Evolutionary conservation across 345 rosid genomes (phyloP).

Genomic region (Eucalyptus shirleyi): DNA sequence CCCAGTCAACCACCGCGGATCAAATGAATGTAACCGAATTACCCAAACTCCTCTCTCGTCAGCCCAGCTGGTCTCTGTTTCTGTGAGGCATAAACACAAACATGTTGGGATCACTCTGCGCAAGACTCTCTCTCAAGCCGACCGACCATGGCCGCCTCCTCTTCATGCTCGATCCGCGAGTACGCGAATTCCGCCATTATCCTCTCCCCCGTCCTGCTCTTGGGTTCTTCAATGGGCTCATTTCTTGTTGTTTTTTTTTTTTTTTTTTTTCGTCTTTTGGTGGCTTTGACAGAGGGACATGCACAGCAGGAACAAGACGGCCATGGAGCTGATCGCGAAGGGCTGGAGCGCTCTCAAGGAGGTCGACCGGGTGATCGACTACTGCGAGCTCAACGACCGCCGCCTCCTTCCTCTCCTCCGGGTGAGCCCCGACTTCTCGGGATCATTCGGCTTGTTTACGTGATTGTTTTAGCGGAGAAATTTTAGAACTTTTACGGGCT

Average conservation of each 20-base stretch:
- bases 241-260: too few species aligned
- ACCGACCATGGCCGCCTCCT: constrained; percentile 15
- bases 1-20: neutral
- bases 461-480: neutral
- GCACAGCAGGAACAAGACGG: constrained; percentile 76
- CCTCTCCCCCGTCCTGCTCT: neutral
- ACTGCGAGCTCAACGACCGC: constrained; percentile 70
- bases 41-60: neutral
- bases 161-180: constrained; percentile 3
- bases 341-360: constrained; percentile 83
- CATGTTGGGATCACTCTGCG: neutral
- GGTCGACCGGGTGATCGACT: constrained; percentile 85
- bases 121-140: neutral
- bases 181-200: neutral
- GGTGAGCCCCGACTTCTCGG: constrained; percentile 5
- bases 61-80: neutral
- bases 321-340: constrained; percentile 81
- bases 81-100: neutral
- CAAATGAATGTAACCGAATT: neutral
- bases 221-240: neutral
- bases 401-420: constrained; percentile 82
- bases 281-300: constrained; percentile 42
- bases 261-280: too few species aligned
- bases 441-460: neutral
- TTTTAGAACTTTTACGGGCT: neutral